Evolutionary conservation across 305 asterid species (phyloP), one percentile per base, ranked within the genome.

Genomic region (Fraxinus platypoda): DNA sequence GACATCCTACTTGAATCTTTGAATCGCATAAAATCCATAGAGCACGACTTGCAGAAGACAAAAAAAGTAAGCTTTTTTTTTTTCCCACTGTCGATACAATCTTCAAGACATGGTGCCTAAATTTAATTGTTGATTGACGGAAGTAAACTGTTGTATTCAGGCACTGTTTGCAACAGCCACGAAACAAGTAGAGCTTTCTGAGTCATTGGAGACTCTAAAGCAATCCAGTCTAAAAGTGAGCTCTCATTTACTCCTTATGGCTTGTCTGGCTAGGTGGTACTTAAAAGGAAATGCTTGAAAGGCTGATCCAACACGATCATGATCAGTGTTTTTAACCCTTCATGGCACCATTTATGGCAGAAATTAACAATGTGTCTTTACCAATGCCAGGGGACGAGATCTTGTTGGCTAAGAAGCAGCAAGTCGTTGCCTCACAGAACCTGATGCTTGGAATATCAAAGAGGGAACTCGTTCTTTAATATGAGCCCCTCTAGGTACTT

Each of bases 41-140:
- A 97, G 88, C 83, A 89, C 62, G 98, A 97, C 89, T 86, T 97
- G 88, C 97, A 92, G 83, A 92, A 91, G 94, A 97, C 98, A 70
- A 92, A 83, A 89, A 97, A 88, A 81, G 98, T 93, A 88, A 76
- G 89, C 49, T 34, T 13, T 5, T 57, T 52, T 41, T 41, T 41
- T 41, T 8, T 41, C 1, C 57, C 6, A 25, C 17, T 41, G 66
- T 7, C 41, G 26, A 71, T 74, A 49, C 83, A 59, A 38, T 75
- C 37, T 71, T 52, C 37, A 30, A 71, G 35, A 28, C 49, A 12
- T 33, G 25, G 49, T 81, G 34, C 59, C 25, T 54, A 19, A 59
- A 59, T 2, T 19, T 6, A n/a, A 5, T 2, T 57, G 68, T n/a
- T 54, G 64, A 54, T 54, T 35, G 59, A 34, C 35, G 68, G 72